phyloP scores from a whole-genome alignment of 1,284 basidiomycete species.

The Cutaneotrichosporon sp. region DNA sequence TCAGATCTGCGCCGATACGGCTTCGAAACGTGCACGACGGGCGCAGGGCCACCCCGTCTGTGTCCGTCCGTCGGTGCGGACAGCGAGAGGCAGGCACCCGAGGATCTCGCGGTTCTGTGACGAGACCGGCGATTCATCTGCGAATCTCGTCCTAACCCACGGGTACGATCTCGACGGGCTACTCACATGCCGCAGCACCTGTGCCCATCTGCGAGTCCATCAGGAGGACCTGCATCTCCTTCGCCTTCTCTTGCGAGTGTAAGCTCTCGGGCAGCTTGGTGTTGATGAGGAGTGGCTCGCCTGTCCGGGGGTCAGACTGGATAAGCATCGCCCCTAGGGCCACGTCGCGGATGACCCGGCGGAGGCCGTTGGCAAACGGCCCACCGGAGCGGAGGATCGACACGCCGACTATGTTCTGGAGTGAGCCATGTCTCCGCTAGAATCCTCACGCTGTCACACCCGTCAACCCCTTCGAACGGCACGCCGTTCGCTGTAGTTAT shows the following conservation, averaged over 20 bases:
- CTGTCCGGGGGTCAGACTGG: constrained; percentile 75
- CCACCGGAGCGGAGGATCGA: constrained; percentile 58
- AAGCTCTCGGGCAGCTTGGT: constrained; percentile 69
- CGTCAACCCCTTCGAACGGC: constrained; percentile 58
- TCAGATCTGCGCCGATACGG: not conserved
- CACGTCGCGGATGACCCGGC: constrained; percentile 79
- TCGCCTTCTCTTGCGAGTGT: constrained; percentile 60
- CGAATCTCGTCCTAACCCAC: no score
- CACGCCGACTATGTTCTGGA: constrained; percentile 39
- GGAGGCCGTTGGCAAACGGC: constrained; percentile 83
- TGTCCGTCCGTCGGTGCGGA: no score
- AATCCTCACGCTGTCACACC: constrained; percentile 46
- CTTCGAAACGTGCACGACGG: no score
- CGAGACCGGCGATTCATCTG: no score
- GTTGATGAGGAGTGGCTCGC: constrained; percentile 84
- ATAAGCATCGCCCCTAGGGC: constrained; percentile 85
- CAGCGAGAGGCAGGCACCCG: no score
- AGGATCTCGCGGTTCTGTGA: no score
- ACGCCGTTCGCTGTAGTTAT: constrained; percentile 66
- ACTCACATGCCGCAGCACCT: constrained; percentile 70
- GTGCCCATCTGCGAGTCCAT: constrained; percentile 94
- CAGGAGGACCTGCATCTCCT: constrained; percentile 76
- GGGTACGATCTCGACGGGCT: no score
- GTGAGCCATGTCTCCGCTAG: not conserved
- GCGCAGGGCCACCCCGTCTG: no score